These are phyloP conservation scores for Plasmodium vivax DNA, from an alignment of 169 alveolate genomes.

Conservation along the genomic window DNA sequence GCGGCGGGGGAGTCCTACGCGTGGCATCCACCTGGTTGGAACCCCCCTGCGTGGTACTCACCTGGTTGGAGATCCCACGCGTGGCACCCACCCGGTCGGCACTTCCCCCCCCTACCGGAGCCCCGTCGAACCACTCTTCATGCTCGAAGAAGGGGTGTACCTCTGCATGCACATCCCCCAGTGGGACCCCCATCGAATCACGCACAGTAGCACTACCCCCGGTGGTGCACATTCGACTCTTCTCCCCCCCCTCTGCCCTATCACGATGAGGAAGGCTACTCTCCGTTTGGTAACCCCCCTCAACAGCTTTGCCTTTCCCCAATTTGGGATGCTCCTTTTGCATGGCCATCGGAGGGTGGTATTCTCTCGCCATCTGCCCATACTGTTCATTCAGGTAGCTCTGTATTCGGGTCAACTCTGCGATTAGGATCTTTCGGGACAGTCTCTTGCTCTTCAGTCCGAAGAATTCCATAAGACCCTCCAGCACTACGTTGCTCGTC, in stretches of 20 bases:
- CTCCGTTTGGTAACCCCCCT: neutral
- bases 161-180: neutral
- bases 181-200: neutral
- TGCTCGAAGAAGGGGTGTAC: neutral
- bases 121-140: neutral
- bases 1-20: neutral
- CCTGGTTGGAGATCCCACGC: neutral
- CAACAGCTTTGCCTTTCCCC: neutral
- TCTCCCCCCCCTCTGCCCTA: neutral
- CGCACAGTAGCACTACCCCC: neutral
- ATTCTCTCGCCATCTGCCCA: neutral
- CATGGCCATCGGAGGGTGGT: neutral
- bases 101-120: neutral
- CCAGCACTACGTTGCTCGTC: constrained; percentile 23
- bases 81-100: neutral
- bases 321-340: neutral
- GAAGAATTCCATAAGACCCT: constrained; percentile 50
- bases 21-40: neutral
- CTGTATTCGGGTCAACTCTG: constrained; percentile 43
- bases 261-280: neutral
- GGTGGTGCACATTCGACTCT: neutral
- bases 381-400: constrained; percentile 15
- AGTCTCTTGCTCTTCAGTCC: constrained; percentile 43
- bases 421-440: constrained; percentile 40
- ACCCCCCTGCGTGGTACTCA: neutral